Evolutionary conservation across 768 basidiomycete species (phyloP), one percentile per base, ranked within the genome.

Genomic region (Paxillus involutus): DNA sequence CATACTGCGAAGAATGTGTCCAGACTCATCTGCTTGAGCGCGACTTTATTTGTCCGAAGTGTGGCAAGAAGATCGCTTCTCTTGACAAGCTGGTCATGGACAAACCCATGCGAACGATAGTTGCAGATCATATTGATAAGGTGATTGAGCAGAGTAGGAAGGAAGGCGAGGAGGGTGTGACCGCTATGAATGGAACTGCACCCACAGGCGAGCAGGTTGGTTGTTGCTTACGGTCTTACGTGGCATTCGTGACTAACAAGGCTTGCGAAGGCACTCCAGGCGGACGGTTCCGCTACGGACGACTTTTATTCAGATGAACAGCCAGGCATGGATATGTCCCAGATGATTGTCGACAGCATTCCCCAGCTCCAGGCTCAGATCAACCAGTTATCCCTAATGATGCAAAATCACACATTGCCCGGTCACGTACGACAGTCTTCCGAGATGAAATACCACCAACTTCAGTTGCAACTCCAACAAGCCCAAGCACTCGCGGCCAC

Each of bases 1-100:
- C 81, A 12, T 99, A 91, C 73, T 98, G 96, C 79, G 95, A 98
- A 73, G 96, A 98, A 71, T 98, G 96, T 74, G 91, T 99, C 58
- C 91, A 95, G 70, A 94, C 91, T 41, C 82, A 95, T 72, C 78
- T 99, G 47, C 82, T 96, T 59, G 96, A 98, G 70, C 85, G 91
- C 72, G 94, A 97, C 75, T 98, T 98, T 71, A 75, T 88, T 53
- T 98, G 96, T 73, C 95, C 93, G 8, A 85, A 86, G 60, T 98
- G 97, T 71, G 80, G 84, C 58, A 87, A 88, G 72, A 94, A 89
- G 74, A 84, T 98, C 56, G 80, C 87, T 3, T 94, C 90, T 35
- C 75, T 98, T 63, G 94, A 97, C 77, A 91, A 91, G 71, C 78
- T 98, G 46, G 71, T 83, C 52, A 68, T 82, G 64, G 94, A 98